Percentiles rank a stretch among this genome's conserved stretches.
These are phyloP conservation scores for Haematococcus sp. DNA, from an alignment of 139 green algal species.

Conservation along the genomic window DNA sequence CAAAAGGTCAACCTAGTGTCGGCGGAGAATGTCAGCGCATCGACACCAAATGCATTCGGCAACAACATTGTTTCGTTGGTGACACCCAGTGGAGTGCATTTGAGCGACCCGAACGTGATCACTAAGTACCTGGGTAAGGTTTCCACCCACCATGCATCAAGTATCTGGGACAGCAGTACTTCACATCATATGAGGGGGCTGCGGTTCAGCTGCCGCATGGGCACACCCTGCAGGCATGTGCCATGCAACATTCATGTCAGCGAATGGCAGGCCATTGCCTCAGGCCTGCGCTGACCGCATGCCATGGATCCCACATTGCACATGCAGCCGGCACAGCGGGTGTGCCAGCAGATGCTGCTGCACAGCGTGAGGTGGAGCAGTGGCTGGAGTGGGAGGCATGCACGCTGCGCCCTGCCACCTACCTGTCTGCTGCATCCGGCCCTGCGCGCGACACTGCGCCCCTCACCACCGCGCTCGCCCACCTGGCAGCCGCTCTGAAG, in stretches of 20 bases:
- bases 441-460: conserved; percentile 5
- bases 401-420: conserved; percentile 42
- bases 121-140: conserved; percentile 49
- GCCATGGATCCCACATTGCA: no score
- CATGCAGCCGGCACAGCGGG: background rate
- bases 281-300: background rate
- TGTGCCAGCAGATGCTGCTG: background rate
- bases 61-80: conserved; percentile 32
- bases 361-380: background rate
- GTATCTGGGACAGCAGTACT: no score
- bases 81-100: conserved; percentile 14
- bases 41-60: conserved; percentile 28
- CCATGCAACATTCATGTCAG: no score
- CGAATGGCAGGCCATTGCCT: background rate
- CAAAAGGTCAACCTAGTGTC: conserved; percentile 6
- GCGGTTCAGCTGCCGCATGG: background rate
- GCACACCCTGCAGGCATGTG: no score
- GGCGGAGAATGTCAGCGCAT: background rate
- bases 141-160: background rate
- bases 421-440: conserved; percentile 17
- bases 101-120: conserved; percentile 65
- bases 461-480: conserved; percentile 22
- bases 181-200: no score
- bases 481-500: conserved; percentile 31
- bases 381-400: conserved; percentile 70